Evolutionary conservation across 1,139 yeast genomes (phyloP).

Genomic region (Hansenula sp.): DNA sequence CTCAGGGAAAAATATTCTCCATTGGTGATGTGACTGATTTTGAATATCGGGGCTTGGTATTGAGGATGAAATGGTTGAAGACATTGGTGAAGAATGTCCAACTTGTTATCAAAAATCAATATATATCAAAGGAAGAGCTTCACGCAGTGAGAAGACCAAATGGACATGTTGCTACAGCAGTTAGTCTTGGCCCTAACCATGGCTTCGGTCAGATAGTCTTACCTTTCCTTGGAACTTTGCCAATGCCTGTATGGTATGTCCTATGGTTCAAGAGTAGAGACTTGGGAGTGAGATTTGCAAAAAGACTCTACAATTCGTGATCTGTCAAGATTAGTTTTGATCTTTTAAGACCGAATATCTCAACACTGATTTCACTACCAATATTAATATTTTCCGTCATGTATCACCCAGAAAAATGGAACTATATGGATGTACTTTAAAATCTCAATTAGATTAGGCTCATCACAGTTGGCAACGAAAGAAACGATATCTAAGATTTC

Average conservation of each 20-base stretch:
- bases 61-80: slow-evolving; percentile 9
- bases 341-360: too few species aligned
- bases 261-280: not conserved
- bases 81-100: slow-evolving; percentile 11
- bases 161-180: not conserved
- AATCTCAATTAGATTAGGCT: too few species aligned
- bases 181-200: slow-evolving; percentile 9
- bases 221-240: not conserved
- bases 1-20: slow-evolving; percentile 21
- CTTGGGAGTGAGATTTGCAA: not conserved
- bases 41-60: slow-evolving; percentile 15
- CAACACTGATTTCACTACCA: too few species aligned
- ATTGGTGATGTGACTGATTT: slow-evolving; percentile 25
- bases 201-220: slow-evolving; percentile 1
- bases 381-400: too few species aligned
- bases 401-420: too few species aligned
- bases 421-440: too few species aligned
- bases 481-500: too few species aligned
- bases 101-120: not conserved
- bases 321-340: too few species aligned
- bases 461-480: too few species aligned
- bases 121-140: not conserved
- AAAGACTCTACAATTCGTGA: not conserved
- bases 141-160: not conserved
- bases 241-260: not conserved